Evolutionary conservation across 805 yeast genomes (phyloP), one percentile per base, ranked within the genome.

Genomic region (Wickerhamomyces silvicola): DNA sequence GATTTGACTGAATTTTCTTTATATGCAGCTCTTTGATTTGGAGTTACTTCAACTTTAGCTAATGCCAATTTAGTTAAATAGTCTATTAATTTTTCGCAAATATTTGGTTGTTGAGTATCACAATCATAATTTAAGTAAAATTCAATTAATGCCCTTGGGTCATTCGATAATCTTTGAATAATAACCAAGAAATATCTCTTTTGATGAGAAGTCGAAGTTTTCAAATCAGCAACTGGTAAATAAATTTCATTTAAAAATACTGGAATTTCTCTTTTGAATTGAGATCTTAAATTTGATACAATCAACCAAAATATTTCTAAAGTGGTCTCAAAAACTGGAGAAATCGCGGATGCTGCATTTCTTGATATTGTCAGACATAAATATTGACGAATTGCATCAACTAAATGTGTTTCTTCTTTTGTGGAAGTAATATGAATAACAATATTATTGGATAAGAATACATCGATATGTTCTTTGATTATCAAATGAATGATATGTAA

Each of bases 101-200:
- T 67, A 54, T 92, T 92, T 23, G 92, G 82, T 68, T 79, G 72
- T 13, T 70, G 65, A 2, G 72, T 60, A 54, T 87, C 95, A 64
- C 99, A 92, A 57, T 92, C 99, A 56, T 92, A 94, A 58, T 92
- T 92, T 49, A 92, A 69, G 53, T 90, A 92, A 37, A 92, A 76
- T 60, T 92, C 99, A 37, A 94, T 85, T 40, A 94, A 63, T 13
- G 94, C 80, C 39, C 94, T 71, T 27, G 97, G 94, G 59, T 90
- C 95, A 42, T 77, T 76, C 52, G 94, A 81, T 23, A 92, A 59
- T 43, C 94, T 70, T 46, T 83, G 82, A 17, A 94, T 68, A n/a
- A 90, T 70, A 10, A 81, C 72, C 38, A 94, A 64, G 42, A 90
- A 72, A 49, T 87, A 90, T 53, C 94, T 71, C 54, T 90, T 87